phyloP scores from a whole-genome alignment of 371 early-diverging fungal genomes.

The Haplosporangium sp. region DNA sequence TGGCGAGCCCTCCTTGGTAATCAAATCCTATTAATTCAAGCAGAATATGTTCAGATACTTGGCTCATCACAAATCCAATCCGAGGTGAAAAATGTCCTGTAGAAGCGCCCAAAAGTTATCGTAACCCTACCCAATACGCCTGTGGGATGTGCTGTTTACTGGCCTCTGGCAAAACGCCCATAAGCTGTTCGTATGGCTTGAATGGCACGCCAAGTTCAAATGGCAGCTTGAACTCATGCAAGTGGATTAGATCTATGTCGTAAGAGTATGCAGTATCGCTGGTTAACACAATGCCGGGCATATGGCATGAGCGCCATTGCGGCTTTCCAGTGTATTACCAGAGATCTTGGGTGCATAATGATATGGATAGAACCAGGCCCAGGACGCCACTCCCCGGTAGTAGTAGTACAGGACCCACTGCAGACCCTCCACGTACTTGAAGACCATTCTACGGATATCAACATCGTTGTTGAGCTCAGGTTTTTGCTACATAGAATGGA shows the following conservation, averaged over 20 bases:
- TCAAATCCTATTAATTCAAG: conserved; percentile 66
- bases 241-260: conserved; percentile 62
- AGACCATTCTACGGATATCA: conserved; percentile 71
- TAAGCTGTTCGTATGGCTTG: conserved; percentile 97
- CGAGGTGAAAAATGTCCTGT: not conserved
- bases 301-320: not conserved
- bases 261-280: not conserved
- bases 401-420: conserved; percentile 99
- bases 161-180: conserved; percentile 97
- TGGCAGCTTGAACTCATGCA: conserved; percentile 67
- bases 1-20: conserved; percentile 84
- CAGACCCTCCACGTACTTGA: conserved; percentile 90
- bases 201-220: conserved; percentile 92
- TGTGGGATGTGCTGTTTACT: conserved; percentile 83
- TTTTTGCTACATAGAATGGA: conserved; percentile 62
- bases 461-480: conserved; percentile 70
- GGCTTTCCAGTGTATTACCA: conserved; percentile 32
- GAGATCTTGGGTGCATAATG: conserved; percentile 99
- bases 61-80: too few species aligned
- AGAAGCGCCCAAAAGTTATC: not conserved
- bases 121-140: conserved; percentile 71
- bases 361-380: conserved; percentile 99
- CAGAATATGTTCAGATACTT: not conserved
- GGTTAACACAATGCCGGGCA: not conserved
- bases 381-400: conserved; percentile 93